phyloP scores from a whole-genome alignment of 1,284 basidiomycete species.

The Gastroboletus turbinatus region DNA sequence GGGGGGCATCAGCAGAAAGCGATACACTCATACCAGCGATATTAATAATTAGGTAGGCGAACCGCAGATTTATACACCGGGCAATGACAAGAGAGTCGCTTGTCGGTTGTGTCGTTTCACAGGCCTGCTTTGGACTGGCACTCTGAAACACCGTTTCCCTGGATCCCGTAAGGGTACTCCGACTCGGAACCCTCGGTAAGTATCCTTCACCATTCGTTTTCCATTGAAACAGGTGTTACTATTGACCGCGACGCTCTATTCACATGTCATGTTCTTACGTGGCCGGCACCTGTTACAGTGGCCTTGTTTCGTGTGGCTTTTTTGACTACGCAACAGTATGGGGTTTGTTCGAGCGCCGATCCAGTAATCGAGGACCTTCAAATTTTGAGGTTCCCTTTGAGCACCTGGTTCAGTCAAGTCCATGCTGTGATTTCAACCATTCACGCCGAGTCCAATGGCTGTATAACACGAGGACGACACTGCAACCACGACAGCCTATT shows the following conservation, averaged over 20 bases:
- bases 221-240: background rate
- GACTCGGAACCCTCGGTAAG: background rate
- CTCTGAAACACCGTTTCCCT: background rate
- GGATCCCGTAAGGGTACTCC: background rate
- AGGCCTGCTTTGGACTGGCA: too few species aligned
- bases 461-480: background rate
- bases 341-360: background rate
- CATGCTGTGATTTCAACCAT: background rate
- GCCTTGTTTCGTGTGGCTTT: background rate
- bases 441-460: background rate
- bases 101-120: too few species aligned
- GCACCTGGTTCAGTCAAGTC: background rate
- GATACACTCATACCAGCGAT: too few species aligned
- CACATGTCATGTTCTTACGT: background rate
- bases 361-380: background rate
- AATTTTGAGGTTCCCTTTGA: background rate
- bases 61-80: too few species aligned
- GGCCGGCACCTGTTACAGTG: background rate
- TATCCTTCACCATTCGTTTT: background rate
- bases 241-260: background rate
- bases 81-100: too few species aligned
- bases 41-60: too few species aligned
- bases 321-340: background rate
- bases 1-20: too few species aligned
- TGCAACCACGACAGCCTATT: background rate